Base-by-base conservation (phyloP, 176 grass and related monocot genomes). In the Cenchrus americanus region DNA sequence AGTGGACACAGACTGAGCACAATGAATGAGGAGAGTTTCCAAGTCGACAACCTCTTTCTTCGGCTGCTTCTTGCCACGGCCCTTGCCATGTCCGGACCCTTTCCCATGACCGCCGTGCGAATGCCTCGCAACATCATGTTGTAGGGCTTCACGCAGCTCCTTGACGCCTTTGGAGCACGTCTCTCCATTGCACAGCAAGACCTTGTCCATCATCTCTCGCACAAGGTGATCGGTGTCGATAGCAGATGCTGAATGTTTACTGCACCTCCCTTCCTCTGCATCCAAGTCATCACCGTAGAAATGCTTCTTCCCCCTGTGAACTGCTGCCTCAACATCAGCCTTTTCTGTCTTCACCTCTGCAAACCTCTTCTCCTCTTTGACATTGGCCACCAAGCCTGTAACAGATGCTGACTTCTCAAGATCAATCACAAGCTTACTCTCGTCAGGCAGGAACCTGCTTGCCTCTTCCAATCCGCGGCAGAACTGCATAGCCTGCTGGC, bases 21-120 rank as follows among this genome's bases (percentile, higher is more conserved):
- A 99, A 78, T 95, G 93, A 10, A 90, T 85, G 14, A 99, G 91
- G 37, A 99, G 89, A n/a, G 93, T 96, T 62, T 87, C 82, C 60
- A 99, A 74, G 87, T 99, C 96, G 5, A 99, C 83, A 32, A 96
- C 89, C 60, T 95, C 93, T 75, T 91, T 93, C 91, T 96, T 96
- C 0, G 85, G 71, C 2, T 99, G 91, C 14, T 88, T 99, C 78
- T 85, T 95, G 73, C 87, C 88, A 60, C 91, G 89, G 65, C 93
- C 89, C 82, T 94, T 99, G 34, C 89, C 83, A 51, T 76, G 76
- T 24, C 92, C 43, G 1, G 89, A 88, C 51, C 85, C 91, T 85
- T 88, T 97, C 34, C 85, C 83, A 83, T 92, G 67, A 42, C 32
- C 75, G 8, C 55, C 80, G 26, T 82, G 80, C 11, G 89, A 85